A percentile compares a stretch with the other conserved stretches of the same genome.
phyloP scores from a whole-genome alignment of 345 rosid genomes.

The Lenwebbia sp. region DNA sequence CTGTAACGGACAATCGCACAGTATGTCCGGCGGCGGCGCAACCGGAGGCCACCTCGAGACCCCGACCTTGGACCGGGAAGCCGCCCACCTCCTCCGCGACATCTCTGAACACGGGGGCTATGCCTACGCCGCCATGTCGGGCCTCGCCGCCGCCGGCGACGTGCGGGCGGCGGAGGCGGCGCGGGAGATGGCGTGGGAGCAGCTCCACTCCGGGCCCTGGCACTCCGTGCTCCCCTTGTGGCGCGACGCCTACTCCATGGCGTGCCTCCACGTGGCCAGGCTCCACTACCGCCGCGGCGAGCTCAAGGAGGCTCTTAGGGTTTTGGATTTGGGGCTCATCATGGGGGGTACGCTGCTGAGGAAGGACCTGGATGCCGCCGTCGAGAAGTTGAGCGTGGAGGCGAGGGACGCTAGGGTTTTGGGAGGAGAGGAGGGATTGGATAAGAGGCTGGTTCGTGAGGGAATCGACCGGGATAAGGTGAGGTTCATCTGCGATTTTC shows the following conservation, averaged over 20 bases:
- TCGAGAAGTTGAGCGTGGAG: constrained; percentile 25
- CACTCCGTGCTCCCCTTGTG: constrained; percentile 86
- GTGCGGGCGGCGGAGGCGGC: constrained; percentile 90
- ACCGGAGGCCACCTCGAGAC: constrained; percentile 29
- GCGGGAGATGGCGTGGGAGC: constrained; percentile 99
- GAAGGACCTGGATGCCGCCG: constrained; percentile 59
- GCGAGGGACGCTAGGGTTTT: constrained; percentile 19
- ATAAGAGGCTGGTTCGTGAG: constrained; percentile 25
- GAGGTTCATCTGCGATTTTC: constrained; percentile 14
- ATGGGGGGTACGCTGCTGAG: constrained; percentile 90
- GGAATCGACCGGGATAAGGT: constrained; percentile 55
- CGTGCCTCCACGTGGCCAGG: constrained; percentile 70
- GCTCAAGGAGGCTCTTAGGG: constrained; percentile 60
- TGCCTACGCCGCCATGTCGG: constrained; percentile 64
- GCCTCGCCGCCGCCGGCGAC: constrained; percentile 66
- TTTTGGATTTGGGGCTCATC: constrained; percentile 82
- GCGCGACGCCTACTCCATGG: constrained; percentile 97
- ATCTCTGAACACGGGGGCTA: constrained; percentile 80
- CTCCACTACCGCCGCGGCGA: constrained; percentile 52
- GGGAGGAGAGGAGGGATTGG: background rate
- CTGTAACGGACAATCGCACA: background rate
- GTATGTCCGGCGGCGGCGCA: constrained; percentile 1
- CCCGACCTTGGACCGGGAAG: constrained; percentile 63
- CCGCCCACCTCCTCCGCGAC: constrained; percentile 41
- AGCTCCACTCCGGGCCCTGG: constrained; percentile 98